Evolutionary conservation across 331 rosid genomes (phyloP).

Genomic region (Telfairia occidentalis): DNA sequence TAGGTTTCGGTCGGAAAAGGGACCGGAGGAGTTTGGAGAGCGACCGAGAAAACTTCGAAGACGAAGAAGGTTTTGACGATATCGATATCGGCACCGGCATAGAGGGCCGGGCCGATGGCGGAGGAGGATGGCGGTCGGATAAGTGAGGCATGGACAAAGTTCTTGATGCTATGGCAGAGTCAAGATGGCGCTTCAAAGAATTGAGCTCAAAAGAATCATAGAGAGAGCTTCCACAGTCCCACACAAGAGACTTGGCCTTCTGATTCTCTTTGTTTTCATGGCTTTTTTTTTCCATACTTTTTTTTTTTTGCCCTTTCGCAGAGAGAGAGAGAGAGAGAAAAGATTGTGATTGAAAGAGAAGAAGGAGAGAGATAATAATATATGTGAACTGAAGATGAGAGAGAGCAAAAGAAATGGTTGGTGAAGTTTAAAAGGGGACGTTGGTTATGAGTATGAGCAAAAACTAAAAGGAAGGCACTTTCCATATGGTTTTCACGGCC

Average conservation of each 20-base stretch:
- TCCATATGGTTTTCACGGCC: neutral
- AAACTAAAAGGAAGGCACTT: neutral
- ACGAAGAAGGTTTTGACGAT: conserved; percentile 26
- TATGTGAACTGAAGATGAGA: neutral
- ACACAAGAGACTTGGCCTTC: conserved; percentile 19
- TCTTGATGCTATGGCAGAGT: conserved; percentile 48
- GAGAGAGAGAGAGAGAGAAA: neutral
- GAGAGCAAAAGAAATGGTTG: neutral
- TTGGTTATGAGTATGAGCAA: neutral
- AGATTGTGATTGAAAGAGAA: neutral
- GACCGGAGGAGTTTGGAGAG: conserved; percentile 49
- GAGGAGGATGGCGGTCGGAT: conserved; percentile 19
- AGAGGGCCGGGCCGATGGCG: neutral
- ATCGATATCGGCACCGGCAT: neutral
- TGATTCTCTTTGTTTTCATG: neutral
- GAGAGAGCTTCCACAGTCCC: conserved; percentile 91
- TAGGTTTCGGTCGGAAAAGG: conserved; percentile 34
- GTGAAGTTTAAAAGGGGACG: conserved; percentile 1
- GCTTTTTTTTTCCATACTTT: neutral
- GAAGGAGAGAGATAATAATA: neutral
- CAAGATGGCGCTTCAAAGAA: conserved; percentile 53
- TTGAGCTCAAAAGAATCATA: conserved; percentile 78
- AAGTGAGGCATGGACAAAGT: conserved; percentile 56
- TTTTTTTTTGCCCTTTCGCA: neutral
- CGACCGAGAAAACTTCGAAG: conserved; percentile 50